Base-by-base conservation (phyloP, 805 yeast species). In the Candida pini region DNA sequence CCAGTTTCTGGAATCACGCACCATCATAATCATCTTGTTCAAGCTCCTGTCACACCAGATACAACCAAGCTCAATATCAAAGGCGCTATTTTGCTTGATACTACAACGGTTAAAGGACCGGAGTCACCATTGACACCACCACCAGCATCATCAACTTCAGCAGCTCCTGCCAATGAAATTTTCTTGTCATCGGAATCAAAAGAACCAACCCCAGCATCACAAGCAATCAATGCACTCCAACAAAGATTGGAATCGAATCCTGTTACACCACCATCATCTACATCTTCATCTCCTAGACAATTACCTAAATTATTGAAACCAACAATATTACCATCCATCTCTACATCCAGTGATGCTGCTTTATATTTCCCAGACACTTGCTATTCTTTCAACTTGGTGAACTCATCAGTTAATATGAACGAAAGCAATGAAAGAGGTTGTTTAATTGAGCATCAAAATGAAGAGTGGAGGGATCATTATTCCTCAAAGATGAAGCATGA, bases 391-490 rank as follows among this genome's bases (percentile, higher is more conserved):
- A 45, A 48, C 18, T 34, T 56, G 22, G 39, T 47, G 10, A 44
- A 51, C 10, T 42, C 56, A 9, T 43, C 54, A 5, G 40, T 42
- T 6, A 41, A 43, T 14, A 35, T 41, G 28, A 38, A 43, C 17
- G 63, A 57, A 34, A 50, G 55, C 35, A 53, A 53, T 33, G 60
- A 59, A 29, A 54, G 66, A 24, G 60, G 61, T 26, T 47, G 58
- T 30, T 14, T 41, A 8, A 28, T 41, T 19, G 54, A 51, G 22
- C 49, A 47, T 16, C 63, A 62, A 39, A 67, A 67, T 40, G 59
- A 58, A 19, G 68, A 63, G 42, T 69, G 74, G 74, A 60, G 72
- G 44, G 57, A 60, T 30, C 59, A 61, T 41, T 53, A 66, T 35
- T 63, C 61, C 26, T 44, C 54, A n/a, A 62, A 66, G 56, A 50